Evolutionary conservation across 73 alveolate species (phyloP), one percentile per base, ranked within the genome.

Genomic region (Diophrys sp.): DNA sequence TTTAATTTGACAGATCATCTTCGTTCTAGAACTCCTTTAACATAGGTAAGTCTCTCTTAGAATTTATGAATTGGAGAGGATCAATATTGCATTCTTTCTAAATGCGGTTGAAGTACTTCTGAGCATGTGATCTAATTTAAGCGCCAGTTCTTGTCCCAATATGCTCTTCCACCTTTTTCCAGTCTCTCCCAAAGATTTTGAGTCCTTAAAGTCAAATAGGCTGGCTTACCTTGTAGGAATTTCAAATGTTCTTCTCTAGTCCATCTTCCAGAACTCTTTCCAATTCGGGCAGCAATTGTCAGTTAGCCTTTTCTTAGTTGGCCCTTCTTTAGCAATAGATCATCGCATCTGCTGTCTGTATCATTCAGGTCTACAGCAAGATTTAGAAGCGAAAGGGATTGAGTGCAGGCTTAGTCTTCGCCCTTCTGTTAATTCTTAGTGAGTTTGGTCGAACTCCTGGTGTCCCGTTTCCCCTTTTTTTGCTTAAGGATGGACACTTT

Each of bases 41-140:
- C 5, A 18, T 44, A 18, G 62, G 62, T 11, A 11, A 11, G 18
- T 44, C 62, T 18, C 5, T 5, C 62, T 11, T 5, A 11, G 5
- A 18, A 44, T 44, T 44, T 44, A 44, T 44, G 18, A 44, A 44
- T 44, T 5, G 5, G 62, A 44, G 62, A 25, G 75, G 75, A 14
- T 57, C 74, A 29, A 23, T 66, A 27, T 74, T 62, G 56, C 56
- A 56, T 66, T 85, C 87, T 81, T 74, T 81, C 77, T 90, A 77
- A 32, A 93, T 77, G 70, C 85, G 81, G 67, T 73, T 78, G 80
- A 87, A 88, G 87, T 82, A 89, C 78, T 93, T 93, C 86, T 93
- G 95, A 30, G 98, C 95, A 82, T 93, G 96, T 26, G 94, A 81
- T 69, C 98, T 54, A 67, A 90, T 86, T 75, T 93, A 91, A 26